Conservation (phyloP, 768 basidiomycete species). For the Krasilnikovozyma curviuscula region DNA sequence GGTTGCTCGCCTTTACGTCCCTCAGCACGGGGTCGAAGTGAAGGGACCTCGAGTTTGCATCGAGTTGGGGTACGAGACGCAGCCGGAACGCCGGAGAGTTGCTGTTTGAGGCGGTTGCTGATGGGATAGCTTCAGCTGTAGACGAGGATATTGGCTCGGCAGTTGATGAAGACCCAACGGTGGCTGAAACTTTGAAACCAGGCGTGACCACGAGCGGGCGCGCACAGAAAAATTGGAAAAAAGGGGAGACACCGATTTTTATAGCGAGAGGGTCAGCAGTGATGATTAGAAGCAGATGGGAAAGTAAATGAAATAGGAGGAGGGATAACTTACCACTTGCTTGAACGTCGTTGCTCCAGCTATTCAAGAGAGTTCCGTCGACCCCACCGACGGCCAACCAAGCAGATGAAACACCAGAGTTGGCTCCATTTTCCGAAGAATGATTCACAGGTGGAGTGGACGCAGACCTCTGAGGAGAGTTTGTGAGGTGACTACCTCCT, state of each 20-base stretch:
- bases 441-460: background rate
- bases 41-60: constrained; percentile 66
- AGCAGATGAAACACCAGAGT: background rate
- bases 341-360: background rate
- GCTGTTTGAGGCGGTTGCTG: too few species aligned
- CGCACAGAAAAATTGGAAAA: too few species aligned
- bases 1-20: constrained; percentile 35
- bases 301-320: background rate
- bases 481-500: too few species aligned
- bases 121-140: background rate
- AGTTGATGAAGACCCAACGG: background rate
- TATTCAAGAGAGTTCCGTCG: background rate
- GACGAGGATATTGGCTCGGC: background rate
- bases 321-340: background rate
- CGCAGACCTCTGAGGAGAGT: too few species aligned
- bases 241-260: too few species aligned
- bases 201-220: too few species aligned
- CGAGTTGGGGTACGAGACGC: constrained; percentile 86
- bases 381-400: too few species aligned
- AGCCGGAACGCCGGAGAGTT: constrained; percentile 44
- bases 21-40: constrained; percentile 82
- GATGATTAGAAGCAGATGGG: background rate
- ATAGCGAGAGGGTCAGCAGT: too few species aligned
- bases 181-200: background rate
- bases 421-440: background rate